Evolutionary conservation across 2,329 filamentous ascomycete species (phyloP).

Genomic region (Microthyrium microscopicum): DNA sequence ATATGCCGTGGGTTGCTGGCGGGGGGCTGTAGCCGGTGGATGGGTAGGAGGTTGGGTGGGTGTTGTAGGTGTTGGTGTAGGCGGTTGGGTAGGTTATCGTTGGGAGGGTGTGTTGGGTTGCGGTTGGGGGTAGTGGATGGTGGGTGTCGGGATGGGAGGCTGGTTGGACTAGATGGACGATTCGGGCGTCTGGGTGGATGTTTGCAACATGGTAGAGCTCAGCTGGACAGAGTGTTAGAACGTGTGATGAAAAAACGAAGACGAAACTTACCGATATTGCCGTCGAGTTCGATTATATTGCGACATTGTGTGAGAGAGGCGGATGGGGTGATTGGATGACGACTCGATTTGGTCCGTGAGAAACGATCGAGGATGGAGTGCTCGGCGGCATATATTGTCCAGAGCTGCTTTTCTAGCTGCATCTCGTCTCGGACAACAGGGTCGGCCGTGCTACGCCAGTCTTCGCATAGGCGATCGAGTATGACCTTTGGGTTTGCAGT

Average conservation of each 20-base stretch:
- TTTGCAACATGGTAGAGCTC: slow-evolving; percentile 29
- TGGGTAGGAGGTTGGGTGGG: slow-evolving; percentile 29
- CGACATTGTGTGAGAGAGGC: slow-evolving; percentile 10
- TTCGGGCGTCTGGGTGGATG: slow-evolving; percentile 20
- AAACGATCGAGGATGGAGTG: slow-evolving; percentile 1
- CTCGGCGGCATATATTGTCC: slow-evolving; percentile 37
- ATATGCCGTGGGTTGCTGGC: slow-evolving; percentile 18
- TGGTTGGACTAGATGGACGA: slow-evolving; percentile 22
- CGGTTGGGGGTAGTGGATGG: slow-evolving; percentile 17
- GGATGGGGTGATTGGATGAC: not conserved
- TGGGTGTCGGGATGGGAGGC: slow-evolving; percentile 13
- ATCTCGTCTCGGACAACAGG: slow-evolving; percentile 33
- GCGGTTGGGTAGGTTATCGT: slow-evolving; percentile 12
- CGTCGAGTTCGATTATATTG: slow-evolving; percentile 22
- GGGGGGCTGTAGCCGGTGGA: slow-evolving; percentile 19
- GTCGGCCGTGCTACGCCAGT: slow-evolving; percentile 29
- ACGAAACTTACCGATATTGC: slow-evolving; percentile 21
- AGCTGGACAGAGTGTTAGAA: slow-evolving; percentile 15
- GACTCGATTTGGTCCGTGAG: not conserved
- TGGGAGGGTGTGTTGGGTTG: slow-evolving; percentile 1
- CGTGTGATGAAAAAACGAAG: slow-evolving; percentile 11
- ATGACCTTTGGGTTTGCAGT: slow-evolving; percentile 34
- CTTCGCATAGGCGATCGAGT: slow-evolving; percentile 37
- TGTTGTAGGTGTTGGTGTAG: slow-evolving; percentile 24
- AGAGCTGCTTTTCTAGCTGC: slow-evolving; percentile 40